Evolutionary conservation across 2,329 filamentous ascomycete genomes (phyloP), one percentile per base, ranked within the genome.

Genomic region (Microascus cirrosus): DNA sequence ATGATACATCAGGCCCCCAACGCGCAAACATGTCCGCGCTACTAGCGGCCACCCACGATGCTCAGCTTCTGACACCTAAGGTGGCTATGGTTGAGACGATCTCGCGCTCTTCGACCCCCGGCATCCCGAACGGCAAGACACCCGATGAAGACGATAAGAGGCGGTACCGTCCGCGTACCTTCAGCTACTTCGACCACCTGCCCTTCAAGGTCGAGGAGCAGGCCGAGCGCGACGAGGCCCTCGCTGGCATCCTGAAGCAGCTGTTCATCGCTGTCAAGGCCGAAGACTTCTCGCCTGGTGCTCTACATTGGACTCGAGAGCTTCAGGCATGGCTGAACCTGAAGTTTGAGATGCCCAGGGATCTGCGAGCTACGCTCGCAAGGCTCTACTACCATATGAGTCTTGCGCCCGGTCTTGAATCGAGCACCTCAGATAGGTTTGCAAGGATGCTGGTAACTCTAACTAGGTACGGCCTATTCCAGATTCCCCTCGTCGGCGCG

Each of bases 291-390:
- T 86, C 88, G 25, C 90, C 93, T 0, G 94, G 94, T 36, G 94
- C 93, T 32, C 79, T 96, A 61, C 93, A 99, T 73, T 99, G 94
- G 94, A 96, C 94, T 18, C 85, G 93, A 64, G 94, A 99, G 80
- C 85, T 99, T 54, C 85, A 92, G 68, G 90, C 88, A 72, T 99
- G 95, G 94, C 79, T 99, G 63, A 89, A 87, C 57, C 84, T 99
- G 72, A 99, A 99, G 78, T 99, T 99, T 69, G 93, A 99, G 74
- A 90, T 96, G 69, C 90, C 90, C 54, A 84, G 89, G 65, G 86
- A 87, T 68, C 85, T 92, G 63, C 82, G 95, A 59, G 85, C 91
- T 54, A 90, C 84, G 71, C 82, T 99, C 34, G 89, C 94, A 34
- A 89, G 87, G 73, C 79, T 99, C 42, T 99, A 96, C 74, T 99